Base-by-base conservation (phyloP, 257 asterid genomes). In the Ophiorrhiza pumila region DNA sequence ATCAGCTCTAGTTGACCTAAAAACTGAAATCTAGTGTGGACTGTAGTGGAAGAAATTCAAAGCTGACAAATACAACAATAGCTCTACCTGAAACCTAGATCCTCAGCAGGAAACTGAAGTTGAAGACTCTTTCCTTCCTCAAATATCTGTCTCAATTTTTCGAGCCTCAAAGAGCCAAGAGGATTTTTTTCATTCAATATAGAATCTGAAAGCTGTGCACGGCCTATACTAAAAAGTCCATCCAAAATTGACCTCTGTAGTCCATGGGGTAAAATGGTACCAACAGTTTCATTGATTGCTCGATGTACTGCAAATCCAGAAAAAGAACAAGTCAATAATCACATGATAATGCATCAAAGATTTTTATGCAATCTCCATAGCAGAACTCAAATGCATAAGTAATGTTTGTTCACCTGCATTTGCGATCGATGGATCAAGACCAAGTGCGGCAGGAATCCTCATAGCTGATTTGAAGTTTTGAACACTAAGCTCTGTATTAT, bases 31-130 rank as follows among this genome's bases (percentile, higher is more conserved):
- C 45, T 13, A 58, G 5, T 43, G 27, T 47, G 12, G 67, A 34
- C n/a, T 6, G 5, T 17, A 32, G 49, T 23, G 5, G 34, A n/a
- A 4, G 22, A 68, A 35, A 12, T 68, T 20, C 46, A 50, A 50
- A 20, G 23, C 46, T 18, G n/a, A 37, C 1, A 50, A 20, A 68
- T 52, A n/a, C 27, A 17, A 17, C 17, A 55, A n/a, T 20, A 37
- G 31, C 49, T 39, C 39, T 46, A 91, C 99, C 97, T 88, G 90
- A 91, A 91, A 61, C 99, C 99, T 65, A 94, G 82, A 80, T 94
- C 99, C 85, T 94, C 97, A 31, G 98, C 96, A 45, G 97, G 98
- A 80, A 94, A 94, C 80, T 94, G 98, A 68, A 94, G 98, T 73
- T 91, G 97, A 79, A 94, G 98, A 86, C 96, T 91, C 80, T 90